Conservation (phyloP, 2,329 filamentous ascomycete species). For the Aspergillus ustus region DNA sequence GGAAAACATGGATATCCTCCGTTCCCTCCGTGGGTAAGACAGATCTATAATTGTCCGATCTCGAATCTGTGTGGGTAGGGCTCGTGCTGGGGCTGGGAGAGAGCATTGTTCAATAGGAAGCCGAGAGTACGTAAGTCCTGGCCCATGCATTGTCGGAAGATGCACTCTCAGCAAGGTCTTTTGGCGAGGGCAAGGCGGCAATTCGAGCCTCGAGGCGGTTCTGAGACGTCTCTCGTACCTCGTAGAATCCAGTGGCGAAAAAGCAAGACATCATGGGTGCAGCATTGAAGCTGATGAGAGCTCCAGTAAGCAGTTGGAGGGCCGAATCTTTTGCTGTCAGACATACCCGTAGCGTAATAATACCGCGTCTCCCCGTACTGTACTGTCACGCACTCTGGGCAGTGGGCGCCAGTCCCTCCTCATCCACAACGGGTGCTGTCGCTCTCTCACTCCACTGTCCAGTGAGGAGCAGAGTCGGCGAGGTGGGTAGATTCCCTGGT, state of each 20-base stretch:
- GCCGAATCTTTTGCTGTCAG: neutral
- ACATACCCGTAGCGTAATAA: constrained; percentile 2
- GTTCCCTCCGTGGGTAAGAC: constrained; percentile 4
- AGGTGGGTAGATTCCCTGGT: neutral
- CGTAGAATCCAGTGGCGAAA: neutral
- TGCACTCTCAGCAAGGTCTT: constrained; percentile 9
- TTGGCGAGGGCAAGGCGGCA: neutral
- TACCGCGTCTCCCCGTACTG: constrained; percentile 1
- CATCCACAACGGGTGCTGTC: neutral
- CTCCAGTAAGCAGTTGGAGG: neutral
- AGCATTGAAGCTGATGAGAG: neutral
- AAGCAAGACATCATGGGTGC: neutral
- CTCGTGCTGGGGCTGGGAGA: constrained; percentile 9
- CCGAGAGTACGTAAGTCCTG: constrained; percentile 11
- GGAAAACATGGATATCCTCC: neutral
- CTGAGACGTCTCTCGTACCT: neutral
- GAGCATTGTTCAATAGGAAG: constrained; percentile 13
- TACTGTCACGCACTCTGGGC: constrained; percentile 3
- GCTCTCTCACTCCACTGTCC: constrained; percentile 1
- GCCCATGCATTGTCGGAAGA: constrained; percentile 5
- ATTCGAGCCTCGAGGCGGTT: neutral
- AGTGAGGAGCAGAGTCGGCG: neutral
- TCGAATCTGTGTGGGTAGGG: constrained; percentile 17
- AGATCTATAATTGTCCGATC: constrained; percentile 3
- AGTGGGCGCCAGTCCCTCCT: constrained; percentile 7